Evolutionary conservation across 257 asterid species (phyloP), one percentile per base, ranked within the genome.

Genomic region (Jasminum sambac): DNA sequence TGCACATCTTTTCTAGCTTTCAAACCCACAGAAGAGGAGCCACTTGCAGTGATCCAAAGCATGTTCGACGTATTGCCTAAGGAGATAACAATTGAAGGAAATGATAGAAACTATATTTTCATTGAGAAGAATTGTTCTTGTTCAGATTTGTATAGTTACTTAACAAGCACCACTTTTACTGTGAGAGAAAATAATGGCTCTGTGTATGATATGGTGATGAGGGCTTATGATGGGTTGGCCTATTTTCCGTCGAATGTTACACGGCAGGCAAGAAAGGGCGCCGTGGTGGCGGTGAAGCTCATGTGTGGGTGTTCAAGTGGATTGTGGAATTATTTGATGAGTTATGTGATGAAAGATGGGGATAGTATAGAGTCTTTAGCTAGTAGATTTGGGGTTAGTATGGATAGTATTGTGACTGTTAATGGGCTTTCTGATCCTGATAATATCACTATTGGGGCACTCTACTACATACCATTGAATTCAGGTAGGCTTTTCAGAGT

Each of bases 241-340:
- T 89, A 87, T 84, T 86, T 94, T 73, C 84, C 97, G 3, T 75
- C 88, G 38, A 89, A 91, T 64, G 64, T 79, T 59, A 91, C 85
- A 4, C 87, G 99, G 90, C 84, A 82, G 48, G 96, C 93, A 25
- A 89, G 79, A 80, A 85, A 66, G 70, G 97, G 99, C 5, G 93
- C 89, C 1, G 99, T 94, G 74, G 96, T 91, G 58, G 85, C 93
- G 37, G 13, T 94, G 81, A 77, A 86, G 79, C 87, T 94, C 13
- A 70, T 86, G 83, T 94, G 99, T 75, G 99, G 97, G 1, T 94
- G 99, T 82, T 94, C 99, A 3, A 91, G 96, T 79, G 96, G 96
- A 37, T 64, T 94, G 71, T 94, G 97, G 97, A 94, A 94, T 84
- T 94, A 91, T 73, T 61, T 91, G 77, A 89, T 91, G 99, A 94